These are phyloP conservation scores for Dalbergia oliveri DNA, from an alignment of 306 rosid species.

Conservation along the genomic window DNA sequence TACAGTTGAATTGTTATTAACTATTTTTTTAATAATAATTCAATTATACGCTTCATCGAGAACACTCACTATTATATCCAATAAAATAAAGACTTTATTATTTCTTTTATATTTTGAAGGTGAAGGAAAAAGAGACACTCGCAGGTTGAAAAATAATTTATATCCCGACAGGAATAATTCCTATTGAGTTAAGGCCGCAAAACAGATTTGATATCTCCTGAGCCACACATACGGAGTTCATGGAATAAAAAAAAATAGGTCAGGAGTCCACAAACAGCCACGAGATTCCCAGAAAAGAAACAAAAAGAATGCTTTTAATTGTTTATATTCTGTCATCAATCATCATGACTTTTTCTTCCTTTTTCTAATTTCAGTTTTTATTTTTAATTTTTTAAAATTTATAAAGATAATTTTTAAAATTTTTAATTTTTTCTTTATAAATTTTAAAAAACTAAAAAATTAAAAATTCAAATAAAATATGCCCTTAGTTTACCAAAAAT, in stretches of 20 bases:
- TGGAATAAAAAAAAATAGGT: constrained; percentile 33
- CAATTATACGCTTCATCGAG: too few relatives aligned
- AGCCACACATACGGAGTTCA: constrained; percentile 28
- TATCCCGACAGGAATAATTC: constrained; percentile 27
- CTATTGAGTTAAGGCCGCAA: constrained; percentile 28
- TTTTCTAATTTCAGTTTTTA: too few relatives aligned
- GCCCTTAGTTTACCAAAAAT: too few relatives aligned
- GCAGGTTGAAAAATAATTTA: constrained; percentile 20
- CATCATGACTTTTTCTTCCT: neutral
- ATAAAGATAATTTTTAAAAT: too few relatives aligned
- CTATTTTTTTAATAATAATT: too few relatives aligned
- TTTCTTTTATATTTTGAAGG: neutral
- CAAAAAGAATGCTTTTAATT: constrained; percentile 16
- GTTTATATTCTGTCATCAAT: constrained; percentile 28
- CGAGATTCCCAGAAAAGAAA: constrained; percentile 22
- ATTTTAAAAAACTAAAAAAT: too few relatives aligned
- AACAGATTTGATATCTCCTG: constrained; percentile 10
- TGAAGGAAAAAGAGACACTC: neutral
- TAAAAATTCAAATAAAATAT: too few relatives aligned
- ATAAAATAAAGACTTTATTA: neutral
- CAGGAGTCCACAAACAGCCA: constrained; percentile 37
- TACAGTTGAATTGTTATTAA: neutral
- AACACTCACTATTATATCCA: too few relatives aligned
- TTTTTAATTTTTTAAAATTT: too few relatives aligned
- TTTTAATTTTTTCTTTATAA: too few relatives aligned